Evolutionary conservation across 352 stramenopile species (phyloP).

Genomic region (Albugo candida): DNA sequence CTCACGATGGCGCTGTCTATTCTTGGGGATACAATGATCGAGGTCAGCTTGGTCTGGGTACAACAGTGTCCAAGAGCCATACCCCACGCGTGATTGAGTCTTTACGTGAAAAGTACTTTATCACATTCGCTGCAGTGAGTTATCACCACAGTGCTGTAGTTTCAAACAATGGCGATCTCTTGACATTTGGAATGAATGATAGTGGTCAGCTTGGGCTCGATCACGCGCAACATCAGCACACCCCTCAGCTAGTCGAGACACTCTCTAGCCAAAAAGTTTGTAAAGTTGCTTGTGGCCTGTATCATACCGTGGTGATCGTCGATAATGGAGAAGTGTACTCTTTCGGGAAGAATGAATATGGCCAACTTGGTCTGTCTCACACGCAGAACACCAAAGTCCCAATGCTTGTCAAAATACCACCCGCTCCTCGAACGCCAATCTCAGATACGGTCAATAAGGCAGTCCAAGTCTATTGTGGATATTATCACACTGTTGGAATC

Average conservation of each 20-base stretch:
- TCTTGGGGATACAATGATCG: constrained; percentile 79
- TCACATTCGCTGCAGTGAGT: constrained; percentile 52
- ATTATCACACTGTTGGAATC: constrained; percentile 68
- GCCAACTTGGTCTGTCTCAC: constrained; percentile 64
- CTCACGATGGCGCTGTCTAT: constrained; percentile 54
- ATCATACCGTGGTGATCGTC: constrained; percentile 54
- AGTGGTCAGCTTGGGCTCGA: constrained; percentile 68
- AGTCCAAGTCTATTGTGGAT: constrained; percentile 54
- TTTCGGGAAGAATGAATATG: constrained; percentile 78
- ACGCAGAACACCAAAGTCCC: constrained; percentile 58
- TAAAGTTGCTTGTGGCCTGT: constrained; percentile 59
- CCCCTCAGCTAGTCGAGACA: constrained; percentile 51
- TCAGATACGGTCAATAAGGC: constrained; percentile 60
- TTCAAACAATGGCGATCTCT: constrained; percentile 45
- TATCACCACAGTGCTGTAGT: constrained; percentile 77
- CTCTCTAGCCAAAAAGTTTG: constrained; percentile 48
- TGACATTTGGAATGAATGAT: constrained; percentile 81
- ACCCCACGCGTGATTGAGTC: constrained; percentile 65
- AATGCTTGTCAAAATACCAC: constrained; percentile 33
- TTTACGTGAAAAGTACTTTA: constrained; percentile 63
- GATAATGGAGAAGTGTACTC: constrained; percentile 57
- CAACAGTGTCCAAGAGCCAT: constrained; percentile 74
- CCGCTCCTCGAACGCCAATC: constrained; percentile 2
- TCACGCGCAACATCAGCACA: constrained; percentile 70
- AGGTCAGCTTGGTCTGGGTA: constrained; percentile 61